Evolutionary conservation across 139 green algal genomes (phyloP).

Genomic region (Chlamydomonas sphaeroides): DNA sequence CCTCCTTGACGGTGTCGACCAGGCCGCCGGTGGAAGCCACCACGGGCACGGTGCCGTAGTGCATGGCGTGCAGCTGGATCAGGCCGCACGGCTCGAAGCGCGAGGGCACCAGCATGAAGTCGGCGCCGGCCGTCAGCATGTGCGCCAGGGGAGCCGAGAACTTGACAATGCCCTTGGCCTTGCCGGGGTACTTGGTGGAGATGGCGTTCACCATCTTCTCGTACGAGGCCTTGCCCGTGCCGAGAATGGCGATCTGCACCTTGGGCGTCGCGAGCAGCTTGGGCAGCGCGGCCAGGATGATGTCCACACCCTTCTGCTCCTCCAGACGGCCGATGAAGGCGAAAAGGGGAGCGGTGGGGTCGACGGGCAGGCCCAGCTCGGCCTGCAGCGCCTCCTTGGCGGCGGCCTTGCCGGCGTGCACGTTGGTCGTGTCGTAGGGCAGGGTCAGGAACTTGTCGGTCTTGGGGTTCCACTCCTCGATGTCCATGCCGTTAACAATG

Average conservation of each 20-base stretch:
- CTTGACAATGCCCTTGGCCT: constrained; percentile 89
- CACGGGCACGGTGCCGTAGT: constrained; percentile 94
- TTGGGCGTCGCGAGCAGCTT: constrained; percentile 73
- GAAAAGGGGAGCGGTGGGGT: constrained; percentile 85
- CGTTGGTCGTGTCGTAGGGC: constrained; percentile 87
- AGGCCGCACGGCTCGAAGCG: constrained; percentile 99
- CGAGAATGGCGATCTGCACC: constrained; percentile 88
- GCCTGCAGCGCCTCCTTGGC: constrained; percentile 91
- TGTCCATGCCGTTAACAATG: constrained; percentile 99
- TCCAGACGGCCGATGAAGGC: constrained; percentile 96
- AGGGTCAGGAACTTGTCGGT: constrained; percentile 96
- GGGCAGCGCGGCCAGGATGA: constrained; percentile 89
- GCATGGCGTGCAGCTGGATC: constrained; percentile 93
- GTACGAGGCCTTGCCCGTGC: constrained; percentile 96
- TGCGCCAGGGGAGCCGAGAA: constrained; percentile 94
- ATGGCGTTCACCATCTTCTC: constrained; percentile 78
- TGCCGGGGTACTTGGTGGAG: constrained; percentile 70
- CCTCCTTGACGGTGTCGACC: constrained; percentile 98
- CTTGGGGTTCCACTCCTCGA: constrained; percentile 92
- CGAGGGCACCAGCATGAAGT: constrained; percentile 97
- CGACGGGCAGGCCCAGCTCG: constrained; percentile 70
- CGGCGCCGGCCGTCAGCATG: constrained; percentile 94
- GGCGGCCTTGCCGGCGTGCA: constrained; percentile 86
- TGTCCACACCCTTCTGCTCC: constrained; percentile 99
- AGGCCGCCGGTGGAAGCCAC: constrained; percentile 96